Evolutionary conservation across 2,329 filamentous ascomycete species (phyloP).

Genomic region (Pseudogymnoascus sp.): DNA sequence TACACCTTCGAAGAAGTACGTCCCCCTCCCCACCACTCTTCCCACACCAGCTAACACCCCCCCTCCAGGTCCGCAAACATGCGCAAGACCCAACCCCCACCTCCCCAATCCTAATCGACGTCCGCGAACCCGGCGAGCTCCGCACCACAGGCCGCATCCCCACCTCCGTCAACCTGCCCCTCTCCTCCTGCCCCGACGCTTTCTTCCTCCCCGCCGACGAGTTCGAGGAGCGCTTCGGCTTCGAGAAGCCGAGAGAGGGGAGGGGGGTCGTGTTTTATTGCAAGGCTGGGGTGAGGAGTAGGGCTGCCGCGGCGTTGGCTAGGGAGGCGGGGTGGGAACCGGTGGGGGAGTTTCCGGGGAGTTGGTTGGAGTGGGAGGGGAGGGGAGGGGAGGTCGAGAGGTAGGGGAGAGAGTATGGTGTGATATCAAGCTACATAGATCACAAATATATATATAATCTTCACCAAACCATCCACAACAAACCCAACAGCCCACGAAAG

Average conservation of each 20-base stretch:
- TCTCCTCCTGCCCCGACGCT: constrained; percentile 67
- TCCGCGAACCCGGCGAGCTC: constrained; percentile 65
- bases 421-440: background rate
- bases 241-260: constrained; percentile 53
- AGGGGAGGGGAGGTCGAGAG: constrained; percentile 56
- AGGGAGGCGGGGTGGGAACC: constrained; percentile 64
- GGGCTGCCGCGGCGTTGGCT: constrained; percentile 69
- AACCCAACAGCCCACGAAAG: background rate
- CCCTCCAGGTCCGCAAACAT: constrained; percentile 34
- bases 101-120: constrained; percentile 38
- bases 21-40: background rate
- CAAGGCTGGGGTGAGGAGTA: constrained; percentile 78
- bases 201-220: constrained; percentile 69
- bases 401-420: background rate
- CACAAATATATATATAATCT: background rate
- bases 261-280: constrained; percentile 77
- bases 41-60: background rate
- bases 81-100: constrained; percentile 18
- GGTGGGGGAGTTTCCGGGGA: constrained; percentile 65
- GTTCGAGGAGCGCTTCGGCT: constrained; percentile 77
- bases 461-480: background rate
- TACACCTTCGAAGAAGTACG: constrained; percentile 41
- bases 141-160: constrained; percentile 63
- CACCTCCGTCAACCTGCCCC: constrained; percentile 70
- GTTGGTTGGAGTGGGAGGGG: constrained; percentile 74